phyloP scores from a whole-genome alignment of 192 early-diverging fungal genomes.

The Mortierella hygrophila region DNA sequence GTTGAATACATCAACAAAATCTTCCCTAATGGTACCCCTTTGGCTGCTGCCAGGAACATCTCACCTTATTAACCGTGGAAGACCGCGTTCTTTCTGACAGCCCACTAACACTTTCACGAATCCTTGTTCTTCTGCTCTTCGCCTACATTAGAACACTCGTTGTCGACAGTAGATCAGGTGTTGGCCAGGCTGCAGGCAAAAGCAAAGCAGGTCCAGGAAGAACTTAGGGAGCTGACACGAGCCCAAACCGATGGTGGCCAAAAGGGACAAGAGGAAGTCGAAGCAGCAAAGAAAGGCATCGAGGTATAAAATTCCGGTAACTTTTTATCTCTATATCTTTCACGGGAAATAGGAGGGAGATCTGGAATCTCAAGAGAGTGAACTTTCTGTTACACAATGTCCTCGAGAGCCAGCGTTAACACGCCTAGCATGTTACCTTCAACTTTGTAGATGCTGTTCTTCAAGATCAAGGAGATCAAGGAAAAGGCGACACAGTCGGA shows the following conservation, averaged over 20 bases:
- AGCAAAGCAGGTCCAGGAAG: conserved; percentile 69
- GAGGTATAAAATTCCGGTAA: conserved; percentile 61
- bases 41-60: background rate
- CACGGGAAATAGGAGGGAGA: background rate
- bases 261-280: conserved; percentile 73
- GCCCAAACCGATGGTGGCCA: conserved; percentile 74
- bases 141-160: conserved; percentile 68
- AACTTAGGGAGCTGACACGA: conserved; percentile 79
- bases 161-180: conserved; percentile 75
- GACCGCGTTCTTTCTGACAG: background rate
- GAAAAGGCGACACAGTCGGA: conserved; percentile 89
- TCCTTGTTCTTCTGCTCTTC: background rate
- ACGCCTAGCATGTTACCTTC: background rate
- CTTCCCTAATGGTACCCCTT: conserved; percentile 76
- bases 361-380: background rate
- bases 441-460: conserved; percentile 76
- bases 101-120: background rate
- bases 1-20: conserved; percentile 84
- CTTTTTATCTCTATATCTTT: background rate
- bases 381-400: background rate
- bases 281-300: conserved; percentile 81
- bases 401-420: background rate
- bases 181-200: conserved; percentile 70
- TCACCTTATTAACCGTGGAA: background rate
- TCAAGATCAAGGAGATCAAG: conserved; percentile 86